Evolutionary conservation across 768 basidiomycete species (phyloP).

Genomic region (Pluteus cervinus): DNA sequence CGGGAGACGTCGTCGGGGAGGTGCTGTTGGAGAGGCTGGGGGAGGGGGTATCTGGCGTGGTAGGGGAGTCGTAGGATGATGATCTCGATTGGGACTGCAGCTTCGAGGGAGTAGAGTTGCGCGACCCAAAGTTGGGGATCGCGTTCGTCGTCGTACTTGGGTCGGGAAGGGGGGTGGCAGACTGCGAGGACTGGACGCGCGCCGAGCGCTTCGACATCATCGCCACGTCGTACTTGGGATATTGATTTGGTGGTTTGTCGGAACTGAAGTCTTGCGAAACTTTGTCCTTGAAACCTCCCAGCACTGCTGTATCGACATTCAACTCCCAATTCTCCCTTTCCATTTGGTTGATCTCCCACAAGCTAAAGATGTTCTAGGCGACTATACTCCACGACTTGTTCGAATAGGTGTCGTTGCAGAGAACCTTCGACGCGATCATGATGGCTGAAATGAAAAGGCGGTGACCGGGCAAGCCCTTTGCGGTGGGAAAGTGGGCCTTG

Average conservation of each 20-base stretch:
- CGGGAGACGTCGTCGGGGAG: constrained; percentile 56
- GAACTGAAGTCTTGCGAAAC: constrained; percentile 53
- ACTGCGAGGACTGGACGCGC: constrained; percentile 31
- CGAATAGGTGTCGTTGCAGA: constrained; percentile 90
- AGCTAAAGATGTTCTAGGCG: constrained; percentile 78
- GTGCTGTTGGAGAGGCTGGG: constrained; percentile 46
- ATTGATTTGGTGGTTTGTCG: constrained; percentile 43
- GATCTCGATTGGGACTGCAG: constrained; percentile 20
- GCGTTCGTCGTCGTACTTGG: constrained; percentile 39
- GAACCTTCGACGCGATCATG: constrained; percentile 90
- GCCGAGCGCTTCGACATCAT: constrained; percentile 59
- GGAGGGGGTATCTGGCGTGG: constrained; percentile 50
- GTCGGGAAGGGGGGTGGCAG: constrained; percentile 36
- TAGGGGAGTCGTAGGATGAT: too few relatives aligned
- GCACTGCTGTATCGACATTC: constrained; percentile 59
- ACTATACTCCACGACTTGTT: constrained; percentile 93
- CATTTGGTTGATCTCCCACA: constrained; percentile 95
- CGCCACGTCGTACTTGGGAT: constrained; percentile 57
- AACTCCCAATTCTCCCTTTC: constrained; percentile 94
- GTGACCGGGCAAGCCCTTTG: constrained; percentile 85
- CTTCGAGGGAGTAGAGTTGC: constrained; percentile 25
- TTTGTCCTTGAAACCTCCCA: constrained; percentile 55
- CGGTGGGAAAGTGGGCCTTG: constrained; percentile 89
- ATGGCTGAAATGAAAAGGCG: constrained; percentile 87
- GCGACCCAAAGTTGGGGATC: constrained; percentile 39